phyloP scores from a whole-genome alignment of 2,329 filamentous ascomycete genomes.

The Ophiognomonia clavigignenti-juglandacearum region DNA sequence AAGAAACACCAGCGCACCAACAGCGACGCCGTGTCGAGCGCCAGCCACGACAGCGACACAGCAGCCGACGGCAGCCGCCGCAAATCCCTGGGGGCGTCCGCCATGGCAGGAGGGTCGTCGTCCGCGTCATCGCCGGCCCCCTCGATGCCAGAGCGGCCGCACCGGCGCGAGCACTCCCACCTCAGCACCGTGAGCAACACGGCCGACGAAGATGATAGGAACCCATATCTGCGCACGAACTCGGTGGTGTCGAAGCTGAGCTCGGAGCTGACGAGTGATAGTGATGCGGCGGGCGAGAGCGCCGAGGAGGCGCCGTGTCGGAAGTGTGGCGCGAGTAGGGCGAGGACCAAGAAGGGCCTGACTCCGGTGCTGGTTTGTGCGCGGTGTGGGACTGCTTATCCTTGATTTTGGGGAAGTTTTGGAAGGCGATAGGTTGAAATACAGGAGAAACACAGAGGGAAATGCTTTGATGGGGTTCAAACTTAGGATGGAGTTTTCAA shows the following conservation, averaged over 20 bases:
- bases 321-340: constrained; percentile 52
- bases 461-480: not conserved
- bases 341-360: constrained; percentile 53
- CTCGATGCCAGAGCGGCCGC: constrained; percentile 12
- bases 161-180: constrained; percentile 7
- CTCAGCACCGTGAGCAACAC: constrained; percentile 15
- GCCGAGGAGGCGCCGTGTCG: constrained; percentile 48
- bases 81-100: constrained; percentile 9
- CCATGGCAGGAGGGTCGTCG: not conserved
- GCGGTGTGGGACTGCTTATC: constrained; percentile 38
- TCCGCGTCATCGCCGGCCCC: constrained; percentile 15
- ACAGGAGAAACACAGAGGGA: not conserved
- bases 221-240: constrained; percentile 25
- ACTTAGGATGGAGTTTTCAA: too few species aligned
- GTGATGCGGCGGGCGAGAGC: constrained; percentile 31
- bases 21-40: constrained; percentile 6
- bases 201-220: too few species aligned
- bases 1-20: constrained; percentile 13
- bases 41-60: not conserved
- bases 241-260: constrained; percentile 53
- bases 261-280: constrained; percentile 45
- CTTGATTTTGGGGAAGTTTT: constrained; percentile 8
- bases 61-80: not conserved
- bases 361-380: constrained; percentile 58
- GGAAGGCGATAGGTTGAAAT: not conserved